Conservation (phyloP, 768 basidiomycete genomes). For the Tephrocybe sp. region DNA sequence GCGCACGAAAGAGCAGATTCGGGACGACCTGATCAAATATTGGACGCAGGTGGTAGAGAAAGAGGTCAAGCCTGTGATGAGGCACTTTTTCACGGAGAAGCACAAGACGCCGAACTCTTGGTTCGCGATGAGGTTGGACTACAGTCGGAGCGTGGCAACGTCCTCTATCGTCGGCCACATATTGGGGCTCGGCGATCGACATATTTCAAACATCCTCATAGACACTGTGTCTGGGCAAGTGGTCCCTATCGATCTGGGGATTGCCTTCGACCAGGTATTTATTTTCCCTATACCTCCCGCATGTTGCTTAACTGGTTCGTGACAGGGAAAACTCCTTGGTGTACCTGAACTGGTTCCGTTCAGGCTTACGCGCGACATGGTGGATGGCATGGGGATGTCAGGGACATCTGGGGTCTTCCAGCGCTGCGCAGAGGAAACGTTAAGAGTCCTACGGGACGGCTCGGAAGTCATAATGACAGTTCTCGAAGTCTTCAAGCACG, state of each 20-base stretch:
- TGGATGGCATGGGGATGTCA: constrained; percentile 90
- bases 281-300: neutral
- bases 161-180: constrained; percentile 94
- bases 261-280: constrained; percentile 91
- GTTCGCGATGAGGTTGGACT: constrained; percentile 89
- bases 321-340: constrained; percentile 73
- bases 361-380: constrained; percentile 89
- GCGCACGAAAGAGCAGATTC: neutral
- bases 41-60: constrained; percentile 40
- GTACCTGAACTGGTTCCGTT: constrained; percentile 93
- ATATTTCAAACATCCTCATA: constrained; percentile 88
- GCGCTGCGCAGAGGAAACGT: constrained; percentile 91
- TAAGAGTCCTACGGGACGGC: constrained; percentile 84
- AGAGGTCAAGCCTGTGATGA: constrained; percentile 80
- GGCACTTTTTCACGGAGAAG: constrained; percentile 91
- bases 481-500: constrained; percentile 94
- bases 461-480: constrained; percentile 92
- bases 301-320: constrained; percentile 4
- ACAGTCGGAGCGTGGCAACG: constrained; percentile 90
- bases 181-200: constrained; percentile 91
- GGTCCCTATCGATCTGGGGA: constrained; percentile 95
- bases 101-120: constrained; percentile 88
- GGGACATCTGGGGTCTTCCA: constrained; percentile 95
- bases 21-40: constrained; percentile 2
- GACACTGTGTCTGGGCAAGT: constrained; percentile 83